phyloP scores from a whole-genome alignment of 305 asterid genomes.

The Rubia tinctorum region DNA sequence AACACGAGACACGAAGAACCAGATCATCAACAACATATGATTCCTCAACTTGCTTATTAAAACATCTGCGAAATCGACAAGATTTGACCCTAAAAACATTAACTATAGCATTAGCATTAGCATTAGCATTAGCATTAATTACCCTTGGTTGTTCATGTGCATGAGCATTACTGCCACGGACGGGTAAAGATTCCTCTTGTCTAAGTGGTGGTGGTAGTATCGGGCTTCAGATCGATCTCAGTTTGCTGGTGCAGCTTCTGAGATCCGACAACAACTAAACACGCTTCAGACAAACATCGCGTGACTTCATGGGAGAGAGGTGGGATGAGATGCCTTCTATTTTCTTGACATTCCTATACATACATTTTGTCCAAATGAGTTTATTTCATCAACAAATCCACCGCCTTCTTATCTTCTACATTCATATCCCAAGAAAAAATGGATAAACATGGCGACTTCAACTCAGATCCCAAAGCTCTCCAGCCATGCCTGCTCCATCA shows the following conservation, averaged over 20 bases:
- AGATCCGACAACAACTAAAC: slow-evolving; percentile 14
- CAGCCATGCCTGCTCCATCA: slow-evolving; percentile 16
- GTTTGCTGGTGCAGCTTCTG: background rate
- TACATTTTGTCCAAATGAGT: background rate
- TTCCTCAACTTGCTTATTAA: background rate
- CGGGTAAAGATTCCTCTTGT: slow-evolving; percentile 13
- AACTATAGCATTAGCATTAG: background rate
- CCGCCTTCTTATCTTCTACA: background rate
- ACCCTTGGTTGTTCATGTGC: background rate
- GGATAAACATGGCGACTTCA: slow-evolving; percentile 1
- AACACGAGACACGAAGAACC: background rate
- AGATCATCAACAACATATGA: background rate
- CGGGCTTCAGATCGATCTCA: background rate
- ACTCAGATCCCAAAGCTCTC: slow-evolving; percentile 2
- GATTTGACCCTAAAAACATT: background rate
- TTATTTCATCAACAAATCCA: slow-evolving; percentile 3
- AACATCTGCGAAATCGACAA: background rate
- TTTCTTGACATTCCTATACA: slow-evolving; percentile 8
- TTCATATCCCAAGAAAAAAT: background rate
- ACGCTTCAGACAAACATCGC: background rate
- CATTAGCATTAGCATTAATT: background rate
- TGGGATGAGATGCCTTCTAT: slow-evolving; percentile 5
- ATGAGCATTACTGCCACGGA: background rate
- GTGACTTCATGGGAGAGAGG: background rate
- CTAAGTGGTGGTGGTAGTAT: background rate